These are phyloP conservation scores for Corymbia maculata DNA, from an alignment of 345 rosid species.

Conservation along the genomic window DNA sequence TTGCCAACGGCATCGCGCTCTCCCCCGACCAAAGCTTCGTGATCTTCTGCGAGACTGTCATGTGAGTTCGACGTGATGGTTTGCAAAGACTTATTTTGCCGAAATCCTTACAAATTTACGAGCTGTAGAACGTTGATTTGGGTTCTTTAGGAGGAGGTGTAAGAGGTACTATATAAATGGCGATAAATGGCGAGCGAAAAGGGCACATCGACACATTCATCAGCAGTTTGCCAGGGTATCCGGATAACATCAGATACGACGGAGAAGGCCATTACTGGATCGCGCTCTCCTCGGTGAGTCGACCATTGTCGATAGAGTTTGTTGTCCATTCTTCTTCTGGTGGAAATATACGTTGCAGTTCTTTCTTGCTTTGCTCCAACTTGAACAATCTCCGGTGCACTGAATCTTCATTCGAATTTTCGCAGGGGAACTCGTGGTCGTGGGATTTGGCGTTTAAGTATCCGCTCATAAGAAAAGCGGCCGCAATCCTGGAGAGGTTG, in stretches of 20 bases:
- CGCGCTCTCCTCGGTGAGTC: conserved; percentile 65
- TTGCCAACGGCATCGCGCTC: conserved; percentile 62
- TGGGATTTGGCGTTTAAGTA: conserved; percentile 14
- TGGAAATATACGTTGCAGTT: not conserved
- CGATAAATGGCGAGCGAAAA: conserved; percentile 30
- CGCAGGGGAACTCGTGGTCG: conserved; percentile 1
- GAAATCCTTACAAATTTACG: conserved; percentile 11
- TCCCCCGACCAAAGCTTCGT: conserved; percentile 48
- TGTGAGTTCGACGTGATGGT: conserved; percentile 16
- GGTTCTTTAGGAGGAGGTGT: conserved; percentile 59
- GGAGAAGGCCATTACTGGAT: conserved; percentile 73
- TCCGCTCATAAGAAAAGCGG: conserved; percentile 36
- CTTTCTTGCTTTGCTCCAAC: not conserved
- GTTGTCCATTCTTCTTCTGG: not conserved
- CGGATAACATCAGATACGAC: conserved; percentile 75
- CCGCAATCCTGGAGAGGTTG: conserved; percentile 14
- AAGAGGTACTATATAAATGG: conserved; percentile 50
- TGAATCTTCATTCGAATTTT: not conserved
- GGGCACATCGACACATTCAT: conserved; percentile 43
- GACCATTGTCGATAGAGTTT: not conserved
- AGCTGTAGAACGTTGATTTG: not conserved
- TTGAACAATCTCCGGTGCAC: not conserved
- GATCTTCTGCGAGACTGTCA: conserved; percentile 55
- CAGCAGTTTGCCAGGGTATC: conserved; percentile 44
- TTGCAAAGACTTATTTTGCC: conserved; percentile 46